Evolutionary conservation across 176 grass and related monocot species (phyloP), one percentile per base, ranked within the genome.

Genomic region (Themeda triandra): DNA sequence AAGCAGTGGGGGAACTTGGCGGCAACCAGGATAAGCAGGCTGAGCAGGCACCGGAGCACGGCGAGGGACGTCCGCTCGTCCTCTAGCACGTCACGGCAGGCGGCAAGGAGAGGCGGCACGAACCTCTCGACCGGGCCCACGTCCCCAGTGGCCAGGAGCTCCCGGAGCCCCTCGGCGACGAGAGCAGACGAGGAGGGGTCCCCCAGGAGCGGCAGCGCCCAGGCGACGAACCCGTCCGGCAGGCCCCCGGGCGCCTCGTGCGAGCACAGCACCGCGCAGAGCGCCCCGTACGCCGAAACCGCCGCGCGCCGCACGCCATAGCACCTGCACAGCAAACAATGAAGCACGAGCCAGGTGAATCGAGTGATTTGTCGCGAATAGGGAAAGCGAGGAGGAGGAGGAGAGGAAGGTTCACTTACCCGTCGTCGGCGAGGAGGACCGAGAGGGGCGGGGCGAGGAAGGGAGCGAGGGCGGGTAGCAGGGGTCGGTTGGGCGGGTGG

Each of bases 81-180:
- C 86, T 98, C 96, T 3, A 95, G 93, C 76, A 95, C 88, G 71
- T 92, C 93, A 23, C 92, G 96, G 86, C 88, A 95, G 15, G 93
- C 79, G 48, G 88, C 84, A 13, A 98, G 89, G 54, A 95, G 92
- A 13, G 89, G 77, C 18, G 89, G 93, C 23, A 98, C 90, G 83
- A 98, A 93, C 10, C 87, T 87, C 80, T 98, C 96, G 25, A 91
- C 82, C 14, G 82, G 80, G 46, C 75, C 77, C 46, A 45, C 87
- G 69, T 98, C 93, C 42, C 91, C 91, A 59, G 75, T 76, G 60
- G 88, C 67, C 58, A 98, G 93, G 77, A 98, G 89, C 48, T 92
- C 93, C 71, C 80, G 73, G 28, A 98, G 86, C 54, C 96, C 93
- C 32, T 98, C 96, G 44, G 89, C 74, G 24, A 94, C 91, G 73